Conservation (phyloP, 2,329 filamentous ascomycete species). For the Sclerotinia glacialis region DNA sequence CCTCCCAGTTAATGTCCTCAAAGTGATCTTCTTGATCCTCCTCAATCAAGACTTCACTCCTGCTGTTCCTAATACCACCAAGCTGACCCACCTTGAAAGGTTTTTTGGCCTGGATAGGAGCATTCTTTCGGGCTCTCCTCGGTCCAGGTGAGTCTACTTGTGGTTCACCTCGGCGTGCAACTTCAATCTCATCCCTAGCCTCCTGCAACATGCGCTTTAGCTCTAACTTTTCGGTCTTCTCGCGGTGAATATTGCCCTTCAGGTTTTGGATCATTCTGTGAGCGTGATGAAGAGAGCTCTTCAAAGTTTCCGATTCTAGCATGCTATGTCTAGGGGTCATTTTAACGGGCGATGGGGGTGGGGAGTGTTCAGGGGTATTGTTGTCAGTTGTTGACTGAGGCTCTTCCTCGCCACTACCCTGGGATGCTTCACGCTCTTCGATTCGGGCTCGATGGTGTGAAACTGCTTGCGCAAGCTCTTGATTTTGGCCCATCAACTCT, state of each 20-base stretch:
- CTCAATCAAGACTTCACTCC: conserved; percentile 66
- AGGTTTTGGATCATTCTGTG: conserved; percentile 96
- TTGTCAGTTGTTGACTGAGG: conserved; percentile 65
- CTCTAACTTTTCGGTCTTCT: conserved; percentile 98
- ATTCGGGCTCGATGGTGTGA: conserved; percentile 67
- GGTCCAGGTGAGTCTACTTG: conserved; percentile 44
- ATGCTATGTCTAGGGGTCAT: conserved; percentile 85
- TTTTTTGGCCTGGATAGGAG: conserved; percentile 74
- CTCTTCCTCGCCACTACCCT: conserved; percentile 59
- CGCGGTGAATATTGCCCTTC: conserved; percentile 90
- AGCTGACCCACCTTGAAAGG: conserved; percentile 68
- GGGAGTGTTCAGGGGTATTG: conserved; percentile 82
- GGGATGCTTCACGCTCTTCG: conserved; percentile 61
- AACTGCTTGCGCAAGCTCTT: conserved; percentile 82
- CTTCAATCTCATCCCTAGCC: conserved; percentile 82
- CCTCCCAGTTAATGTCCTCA: conserved; percentile 88
- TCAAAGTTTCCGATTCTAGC: conserved; percentile 93
- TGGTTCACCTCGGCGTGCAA: conserved; percentile 53
- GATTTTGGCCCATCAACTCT: conserved; percentile 83
- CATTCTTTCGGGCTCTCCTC: conserved; percentile 62
- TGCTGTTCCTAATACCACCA: conserved; percentile 69
- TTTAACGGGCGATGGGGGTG: conserved; percentile 86
- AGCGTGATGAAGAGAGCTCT: conserved; percentile 89
- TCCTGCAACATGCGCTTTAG: conserved; percentile 94
- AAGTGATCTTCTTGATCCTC: conserved; percentile 37